A percentile compares a stretch with the other conserved stretches of the same genome.
Evolutionary conservation across 306 rosid species (phyloP).

Genomic region (Trichosanthes cucumerina): DNA sequence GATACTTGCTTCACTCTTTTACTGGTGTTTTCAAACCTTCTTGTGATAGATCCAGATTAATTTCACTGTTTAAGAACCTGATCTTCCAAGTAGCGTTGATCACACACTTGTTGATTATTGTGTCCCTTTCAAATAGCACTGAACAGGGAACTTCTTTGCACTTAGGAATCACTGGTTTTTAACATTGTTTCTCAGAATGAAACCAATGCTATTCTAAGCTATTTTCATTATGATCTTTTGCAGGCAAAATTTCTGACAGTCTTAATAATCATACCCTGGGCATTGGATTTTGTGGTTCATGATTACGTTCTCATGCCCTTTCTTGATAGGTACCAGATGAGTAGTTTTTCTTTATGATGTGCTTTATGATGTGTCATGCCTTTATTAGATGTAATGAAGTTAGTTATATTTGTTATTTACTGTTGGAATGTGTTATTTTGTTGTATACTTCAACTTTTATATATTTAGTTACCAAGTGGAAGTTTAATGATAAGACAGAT

Average conservation of each 20-base stretch:
- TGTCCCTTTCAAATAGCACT: background rate
- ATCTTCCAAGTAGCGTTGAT: background rate
- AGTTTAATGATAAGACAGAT: too few species aligned
- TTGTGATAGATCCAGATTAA: background rate
- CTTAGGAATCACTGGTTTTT: background rate
- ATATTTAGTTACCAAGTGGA: too few species aligned
- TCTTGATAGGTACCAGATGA: slow-evolving; percentile 57
- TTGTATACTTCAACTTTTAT: too few species aligned
- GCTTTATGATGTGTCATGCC: background rate
- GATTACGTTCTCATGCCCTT: slow-evolving; percentile 93
- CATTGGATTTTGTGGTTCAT: slow-evolving; percentile 83
- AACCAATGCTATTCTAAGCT: slow-evolving; percentile 3
- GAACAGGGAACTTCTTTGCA: background rate
- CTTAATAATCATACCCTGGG: slow-evolving; percentile 75
- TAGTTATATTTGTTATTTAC: too few species aligned
- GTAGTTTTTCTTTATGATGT: background rate
- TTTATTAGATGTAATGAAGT: too few species aligned
- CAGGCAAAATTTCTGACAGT: slow-evolving; percentile 90
- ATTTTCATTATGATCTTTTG: slow-evolving; percentile 11
- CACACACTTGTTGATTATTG: background rate
- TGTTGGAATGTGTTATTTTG: too few species aligned
- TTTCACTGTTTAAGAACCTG: background rate
- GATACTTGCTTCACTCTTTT: background rate
- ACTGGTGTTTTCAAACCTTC: background rate
- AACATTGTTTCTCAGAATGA: background rate